Conservation (phyloP, 1,139 yeast genomes). For the Yamadazyma membranifaciens region DNA sequence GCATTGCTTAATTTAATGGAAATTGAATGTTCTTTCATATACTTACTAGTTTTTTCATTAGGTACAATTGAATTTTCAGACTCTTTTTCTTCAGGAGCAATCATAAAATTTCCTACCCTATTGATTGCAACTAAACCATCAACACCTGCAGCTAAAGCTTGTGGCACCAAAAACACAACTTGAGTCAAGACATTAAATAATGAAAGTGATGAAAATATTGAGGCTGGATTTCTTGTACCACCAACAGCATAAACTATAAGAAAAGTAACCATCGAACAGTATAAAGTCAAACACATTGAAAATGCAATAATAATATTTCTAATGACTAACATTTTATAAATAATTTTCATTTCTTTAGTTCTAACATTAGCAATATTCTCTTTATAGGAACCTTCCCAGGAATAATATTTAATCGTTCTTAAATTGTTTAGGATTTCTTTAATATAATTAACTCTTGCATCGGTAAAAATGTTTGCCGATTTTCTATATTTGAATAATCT, state of each 20-base stretch:
- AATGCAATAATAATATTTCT: slow-evolving; percentile 61
- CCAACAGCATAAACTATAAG: slow-evolving; percentile 59
- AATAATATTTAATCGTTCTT: slow-evolving; percentile 40
- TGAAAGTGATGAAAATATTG: slow-evolving; percentile 77
- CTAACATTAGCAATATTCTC: slow-evolving; percentile 47
- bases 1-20: slow-evolving; percentile 30
- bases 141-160: slow-evolving; percentile 65
- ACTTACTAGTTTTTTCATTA: slow-evolving; percentile 5
- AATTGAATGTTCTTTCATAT: slow-evolving; percentile 19
- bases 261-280: slow-evolving; percentile 74
- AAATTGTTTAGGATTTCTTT: slow-evolving; percentile 37
- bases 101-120: slow-evolving; percentile 57
- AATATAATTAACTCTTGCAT: slow-evolving; percentile 31
- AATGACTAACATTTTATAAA: slow-evolving; percentile 50
- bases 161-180: slow-evolving; percentile 62
- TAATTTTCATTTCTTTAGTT: slow-evolving; percentile 47
- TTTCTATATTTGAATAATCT: slow-evolving; percentile 27
- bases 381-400: slow-evolving; percentile 70
- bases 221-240: slow-evolving; percentile 54
- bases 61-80: slow-evolving; percentile 16
- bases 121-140: slow-evolving; percentile 67
- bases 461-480: slow-evolving; percentile 32
- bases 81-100: slow-evolving; percentile 29
- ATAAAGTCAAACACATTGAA: slow-evolving; percentile 58
- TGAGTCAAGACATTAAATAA: slow-evolving; percentile 62